Percentiles rank a stretch among this genome's conserved stretches.
Evolutionary conservation across 495 filamentous ascomycete species (phyloP).

Genomic region (Massariosphaeria phaeospora): DNA sequence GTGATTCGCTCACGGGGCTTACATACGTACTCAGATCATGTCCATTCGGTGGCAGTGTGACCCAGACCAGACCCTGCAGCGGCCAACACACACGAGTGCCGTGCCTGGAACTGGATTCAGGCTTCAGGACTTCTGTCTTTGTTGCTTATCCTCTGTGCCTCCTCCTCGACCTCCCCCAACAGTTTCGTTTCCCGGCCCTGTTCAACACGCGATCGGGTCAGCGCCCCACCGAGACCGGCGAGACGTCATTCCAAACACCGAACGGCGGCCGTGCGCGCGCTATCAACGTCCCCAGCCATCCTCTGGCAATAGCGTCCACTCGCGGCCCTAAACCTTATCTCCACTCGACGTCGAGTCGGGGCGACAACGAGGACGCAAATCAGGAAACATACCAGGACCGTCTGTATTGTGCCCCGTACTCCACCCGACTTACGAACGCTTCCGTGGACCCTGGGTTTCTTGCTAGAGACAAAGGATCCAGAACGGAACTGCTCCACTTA

Average conservation of each 20-base stretch:
- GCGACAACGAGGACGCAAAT: constrained; percentile 5
- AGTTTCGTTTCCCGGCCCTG: not conserved
- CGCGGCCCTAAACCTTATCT: constrained; percentile 16
- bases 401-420: not conserved
- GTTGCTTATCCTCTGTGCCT: not conserved
- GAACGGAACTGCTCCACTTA: constrained; percentile 13
- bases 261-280: constrained; percentile 9
- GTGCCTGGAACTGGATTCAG: too few relatives aligned
- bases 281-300: not conserved
- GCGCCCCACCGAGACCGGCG: too few relatives aligned
- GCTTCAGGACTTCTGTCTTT: too few relatives aligned
- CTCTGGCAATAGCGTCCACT: constrained; percentile 12
- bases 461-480: constrained; percentile 16
- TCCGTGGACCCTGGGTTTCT: not conserved
- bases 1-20: not conserved
- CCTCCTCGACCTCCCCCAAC: not conserved
- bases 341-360: constrained; percentile 13
- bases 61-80: not conserved
- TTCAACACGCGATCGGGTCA: not conserved
- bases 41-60: not conserved
- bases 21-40: not conserved
- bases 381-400: not conserved
- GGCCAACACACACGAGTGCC: too few relatives aligned
- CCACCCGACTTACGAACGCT: not conserved
- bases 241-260: constrained; percentile 4